A percentile compares a stretch with the other conserved stretches of the same genome.
Evolutionary conservation across 106 monocot species (phyloP).

Genomic region (Allium sativum): DNA sequence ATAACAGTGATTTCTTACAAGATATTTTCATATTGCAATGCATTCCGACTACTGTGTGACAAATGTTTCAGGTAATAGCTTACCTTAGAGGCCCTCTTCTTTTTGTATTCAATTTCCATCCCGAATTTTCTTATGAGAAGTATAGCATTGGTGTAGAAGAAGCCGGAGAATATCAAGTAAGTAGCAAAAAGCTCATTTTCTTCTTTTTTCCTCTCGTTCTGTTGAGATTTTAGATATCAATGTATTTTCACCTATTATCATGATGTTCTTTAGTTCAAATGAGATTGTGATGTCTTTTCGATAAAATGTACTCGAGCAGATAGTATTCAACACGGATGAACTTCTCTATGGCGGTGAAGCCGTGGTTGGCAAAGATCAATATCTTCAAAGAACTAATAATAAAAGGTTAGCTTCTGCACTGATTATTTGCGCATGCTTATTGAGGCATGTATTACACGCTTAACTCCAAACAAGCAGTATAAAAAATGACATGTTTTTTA

Average conservation of each 20-base stretch:
- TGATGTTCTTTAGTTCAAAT: too few relatives aligned
- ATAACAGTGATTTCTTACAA: too few relatives aligned
- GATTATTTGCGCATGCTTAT: not conserved
- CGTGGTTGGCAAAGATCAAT: constrained; percentile 23
- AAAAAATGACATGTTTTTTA: not conserved
- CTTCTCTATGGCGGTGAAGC: constrained; percentile 59
- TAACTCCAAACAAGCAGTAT: not conserved
- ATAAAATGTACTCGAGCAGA: constrained; percentile 11
- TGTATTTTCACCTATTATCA: too few relatives aligned
- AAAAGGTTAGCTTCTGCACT: constrained; percentile 32
- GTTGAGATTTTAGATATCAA: not conserved
- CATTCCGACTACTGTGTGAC: too few relatives aligned
- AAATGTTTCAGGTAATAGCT: constrained; percentile 56
- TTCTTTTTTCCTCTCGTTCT: not conserved
- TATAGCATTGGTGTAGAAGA: constrained; percentile 76
- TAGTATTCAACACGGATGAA: constrained; percentile 83
- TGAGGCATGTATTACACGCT: not conserved
- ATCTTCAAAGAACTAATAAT: constrained; percentile 38
- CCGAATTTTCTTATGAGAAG: constrained; percentile 33
- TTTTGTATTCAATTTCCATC: constrained; percentile 86
- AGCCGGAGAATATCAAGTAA: constrained; percentile 91
- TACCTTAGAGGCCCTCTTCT: constrained; percentile 68
- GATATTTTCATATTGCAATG: too few relatives aligned
- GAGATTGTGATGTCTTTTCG: too few relatives aligned
- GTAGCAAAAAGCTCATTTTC: not conserved